Percentiles rank a stretch among this genome's conserved stretches.
Evolutionary conservation across 2,329 filamentous ascomycete genomes (phyloP).

Genomic region (Penicillium sp.): DNA sequence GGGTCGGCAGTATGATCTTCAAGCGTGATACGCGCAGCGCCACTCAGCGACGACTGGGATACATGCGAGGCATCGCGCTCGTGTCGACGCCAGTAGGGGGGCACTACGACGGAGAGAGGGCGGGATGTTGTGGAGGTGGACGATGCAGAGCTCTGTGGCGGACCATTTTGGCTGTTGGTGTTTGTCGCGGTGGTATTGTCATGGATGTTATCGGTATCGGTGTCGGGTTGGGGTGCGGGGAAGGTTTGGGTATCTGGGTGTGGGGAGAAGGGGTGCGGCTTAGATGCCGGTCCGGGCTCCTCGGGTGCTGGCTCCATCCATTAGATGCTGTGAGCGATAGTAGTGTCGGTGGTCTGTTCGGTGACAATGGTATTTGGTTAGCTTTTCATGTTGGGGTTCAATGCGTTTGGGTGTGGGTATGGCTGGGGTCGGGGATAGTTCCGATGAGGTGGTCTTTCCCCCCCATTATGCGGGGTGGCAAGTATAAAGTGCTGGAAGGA

Average conservation of each 20-base stretch:
- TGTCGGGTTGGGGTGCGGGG: conserved; percentile 3
- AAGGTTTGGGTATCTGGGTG: conserved; percentile 7
- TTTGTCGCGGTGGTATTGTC: neutral
- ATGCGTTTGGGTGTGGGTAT: neutral
- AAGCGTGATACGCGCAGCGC: conserved; percentile 55
- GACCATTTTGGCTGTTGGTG: conserved; percentile 13
- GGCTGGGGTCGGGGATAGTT: neutral
- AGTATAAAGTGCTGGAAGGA: neutral
- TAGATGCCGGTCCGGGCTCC: conserved; percentile 36
- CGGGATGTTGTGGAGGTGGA: conserved; percentile 15
- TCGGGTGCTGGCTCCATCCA: conserved; percentile 46
- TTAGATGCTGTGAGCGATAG: conserved; percentile 28
- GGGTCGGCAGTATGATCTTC: conserved; percentile 64
- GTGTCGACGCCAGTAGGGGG: conserved; percentile 49
- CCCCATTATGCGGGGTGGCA: conserved; percentile 6
- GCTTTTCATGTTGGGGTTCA: neutral
- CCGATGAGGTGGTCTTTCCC: neutral
- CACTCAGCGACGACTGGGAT: conserved; percentile 41
- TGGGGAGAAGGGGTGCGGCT: conserved; percentile 25
- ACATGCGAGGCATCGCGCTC: conserved; percentile 41
- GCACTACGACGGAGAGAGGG: conserved; percentile 38
- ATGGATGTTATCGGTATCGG: neutral
- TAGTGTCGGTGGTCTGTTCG: conserved; percentile 1
- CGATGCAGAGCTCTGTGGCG: conserved; percentile 10
- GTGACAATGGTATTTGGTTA: neutral